Base-by-base conservation (phyloP, 345 rosid genomes). In the Moringa oleifera region DNA sequence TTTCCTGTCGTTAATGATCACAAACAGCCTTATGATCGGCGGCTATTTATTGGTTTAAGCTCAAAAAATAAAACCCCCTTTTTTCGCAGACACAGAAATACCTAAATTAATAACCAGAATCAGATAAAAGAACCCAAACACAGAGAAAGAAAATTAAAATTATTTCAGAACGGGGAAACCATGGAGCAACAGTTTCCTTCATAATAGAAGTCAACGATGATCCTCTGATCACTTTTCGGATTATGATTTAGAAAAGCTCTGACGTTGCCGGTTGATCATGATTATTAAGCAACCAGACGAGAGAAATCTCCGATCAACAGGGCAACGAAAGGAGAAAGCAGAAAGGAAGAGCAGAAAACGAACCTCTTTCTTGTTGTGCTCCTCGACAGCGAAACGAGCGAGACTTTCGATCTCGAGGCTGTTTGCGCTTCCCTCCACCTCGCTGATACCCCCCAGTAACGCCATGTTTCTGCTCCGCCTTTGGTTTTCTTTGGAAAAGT, bases 311-410 rank as follows among this genome's bases (percentile, higher is more conserved):
- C 17, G n/a, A n/a, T n/a, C n/a, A n/a, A n/a, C 61, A 11, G 33
- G 50, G 25, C 52, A 46, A 45, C 23, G 12, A 60, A 73, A 70
- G 53, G 41, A 45, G 15, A 4, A 47, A 59, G 31, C 56, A 45
- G 51, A 36, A 54, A 0, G 1, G 41, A 36, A n/a, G 21, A 21
- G 52, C 51, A 10, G 46, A 16, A 28, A 20, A 57, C 25, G 55
- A 0, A 90, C 97, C 85, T 80, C 79, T 64, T 90, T 85, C 80
- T 84, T 84, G 84, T 91, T 91, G 65, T 84, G 81, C 57, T 91
- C 93, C 16, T 91, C 97, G 46, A 91, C 96, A 19, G 97, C 96
- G 59, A 81, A 91, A 62, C 96, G 95, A 68, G 90, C 96, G 7
- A 91, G 96, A 61, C 62, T 57, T 21, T 81, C 89, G 54, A 83